Conservation (phyloP, 192 early-diverging fungal species). For the Podila horticola region DNA sequence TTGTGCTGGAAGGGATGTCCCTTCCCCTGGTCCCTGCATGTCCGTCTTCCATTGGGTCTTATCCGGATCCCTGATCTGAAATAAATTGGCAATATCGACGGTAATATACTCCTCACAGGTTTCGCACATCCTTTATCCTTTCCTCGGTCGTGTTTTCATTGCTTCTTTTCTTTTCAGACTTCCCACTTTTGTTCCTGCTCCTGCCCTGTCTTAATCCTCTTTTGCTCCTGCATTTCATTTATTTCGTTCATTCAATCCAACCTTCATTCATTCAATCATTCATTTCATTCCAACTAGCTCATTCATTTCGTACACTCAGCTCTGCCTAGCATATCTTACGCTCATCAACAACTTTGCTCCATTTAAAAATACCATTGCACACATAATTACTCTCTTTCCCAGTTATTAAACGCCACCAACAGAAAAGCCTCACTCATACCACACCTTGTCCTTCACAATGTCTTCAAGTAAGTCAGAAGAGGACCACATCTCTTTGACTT, state of each 20-base stretch:
- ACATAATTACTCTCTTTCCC: neutral
- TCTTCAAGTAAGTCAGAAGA: neutral
- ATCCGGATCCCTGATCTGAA: too few species aligned
- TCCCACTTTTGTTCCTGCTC: constrained; percentile 21
- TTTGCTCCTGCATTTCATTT: constrained; percentile 12
- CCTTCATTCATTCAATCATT: neutral
- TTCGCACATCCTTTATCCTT: neutral
- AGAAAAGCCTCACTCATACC: too few species aligned
- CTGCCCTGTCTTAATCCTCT: constrained; percentile 68
- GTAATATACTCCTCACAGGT: neutral
- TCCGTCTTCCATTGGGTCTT: too few species aligned
- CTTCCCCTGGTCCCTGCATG: too few species aligned
- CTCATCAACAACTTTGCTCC: constrained; percentile 32
- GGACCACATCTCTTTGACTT: neutral
- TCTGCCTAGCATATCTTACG: constrained; percentile 59
- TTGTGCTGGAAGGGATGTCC: too few species aligned
- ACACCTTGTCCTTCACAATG: neutral
- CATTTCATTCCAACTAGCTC: neutral
- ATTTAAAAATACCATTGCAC: neutral
- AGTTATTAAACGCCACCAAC: neutral
- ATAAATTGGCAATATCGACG: too few species aligned
- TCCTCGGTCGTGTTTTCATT: constrained; percentile 50
- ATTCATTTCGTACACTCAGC: constrained; percentile 64
- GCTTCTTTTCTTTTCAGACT: constrained; percentile 29
- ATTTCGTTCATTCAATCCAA: neutral